Conservation (phyloP, 208 protist species). For the Acanthamoeba culbertsoni region DNA sequence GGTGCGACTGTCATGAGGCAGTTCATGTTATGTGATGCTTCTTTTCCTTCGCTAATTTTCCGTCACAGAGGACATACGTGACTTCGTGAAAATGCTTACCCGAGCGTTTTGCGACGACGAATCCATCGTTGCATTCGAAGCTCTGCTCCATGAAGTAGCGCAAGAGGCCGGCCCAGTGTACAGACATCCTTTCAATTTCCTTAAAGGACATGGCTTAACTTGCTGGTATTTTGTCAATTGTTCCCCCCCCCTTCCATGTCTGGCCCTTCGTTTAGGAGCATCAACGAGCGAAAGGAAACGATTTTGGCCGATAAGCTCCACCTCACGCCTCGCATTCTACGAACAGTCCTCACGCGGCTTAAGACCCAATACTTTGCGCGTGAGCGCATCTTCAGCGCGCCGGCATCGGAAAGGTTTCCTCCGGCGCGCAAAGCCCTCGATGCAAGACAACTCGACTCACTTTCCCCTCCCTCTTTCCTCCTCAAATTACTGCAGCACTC, state of each 20-base stretch:
- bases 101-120: constrained; percentile 49
- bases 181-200: not conserved
- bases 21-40: not conserved
- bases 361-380: not conserved
- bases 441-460: not conserved
- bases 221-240: too few relatives aligned
- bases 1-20: not conserved
- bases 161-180: not conserved
- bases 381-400: not conserved
- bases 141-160: constrained; percentile 5
- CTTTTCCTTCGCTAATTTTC: not conserved
- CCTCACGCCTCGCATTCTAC: not conserved
- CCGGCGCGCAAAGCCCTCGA: not conserved
- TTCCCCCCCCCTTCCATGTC: too few relatives aligned
- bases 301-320: not conserved
- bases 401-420: not conserved
- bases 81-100: not conserved
- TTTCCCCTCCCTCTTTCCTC: not conserved
- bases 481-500: too few relatives aligned
- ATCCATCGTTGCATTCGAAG: constrained; percentile 23
- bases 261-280: not conserved
- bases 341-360: not conserved
- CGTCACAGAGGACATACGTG: not conserved
- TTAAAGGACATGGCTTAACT: not conserved
- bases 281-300: not conserved